Evolutionary conservation across 345 rosid species (phyloP).

Genomic region (Eucalyptus marginata): DNA sequence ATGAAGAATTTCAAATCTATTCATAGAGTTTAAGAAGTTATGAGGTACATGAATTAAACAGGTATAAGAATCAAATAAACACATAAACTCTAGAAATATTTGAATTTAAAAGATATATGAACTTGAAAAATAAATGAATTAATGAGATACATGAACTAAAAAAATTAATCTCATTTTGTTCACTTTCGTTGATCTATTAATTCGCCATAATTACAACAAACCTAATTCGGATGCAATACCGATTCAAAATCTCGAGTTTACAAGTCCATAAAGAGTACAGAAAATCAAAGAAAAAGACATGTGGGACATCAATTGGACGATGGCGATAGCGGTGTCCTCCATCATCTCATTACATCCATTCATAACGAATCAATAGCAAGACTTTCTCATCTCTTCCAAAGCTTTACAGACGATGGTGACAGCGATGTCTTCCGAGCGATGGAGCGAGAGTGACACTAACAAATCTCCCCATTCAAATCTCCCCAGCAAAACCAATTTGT

Average conservation of each 20-base stretch:
- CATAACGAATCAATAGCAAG: neutral
- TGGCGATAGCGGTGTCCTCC: neutral
- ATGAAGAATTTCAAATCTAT: neutral
- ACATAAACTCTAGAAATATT: neutral
- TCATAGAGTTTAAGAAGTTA: neutral
- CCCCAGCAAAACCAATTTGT: neutral
- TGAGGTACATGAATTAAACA: too few relatives aligned
- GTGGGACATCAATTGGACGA: neutral
- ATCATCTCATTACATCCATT: neutral
- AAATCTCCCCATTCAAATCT: neutral
- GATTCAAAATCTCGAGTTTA: neutral
- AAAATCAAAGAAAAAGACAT: rapidly evolving
- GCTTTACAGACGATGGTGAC: neutral
- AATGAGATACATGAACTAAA: too few relatives aligned
- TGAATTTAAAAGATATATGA: neutral
- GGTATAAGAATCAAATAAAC: too few relatives aligned
- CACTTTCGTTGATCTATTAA: too few relatives aligned
- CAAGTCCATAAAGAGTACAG: rapidly evolving
- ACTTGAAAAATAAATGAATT: neutral
- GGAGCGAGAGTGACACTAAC: neutral
- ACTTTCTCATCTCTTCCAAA: neutral
- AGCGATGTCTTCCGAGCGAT: neutral
- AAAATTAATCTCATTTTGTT: too few relatives aligned
- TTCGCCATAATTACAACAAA: rapidly evolving
- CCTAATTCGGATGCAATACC: rapidly evolving